phyloP scores from a whole-genome alignment of 1,139 yeast genomes.

The Saccharomyces hybrid region DNA sequence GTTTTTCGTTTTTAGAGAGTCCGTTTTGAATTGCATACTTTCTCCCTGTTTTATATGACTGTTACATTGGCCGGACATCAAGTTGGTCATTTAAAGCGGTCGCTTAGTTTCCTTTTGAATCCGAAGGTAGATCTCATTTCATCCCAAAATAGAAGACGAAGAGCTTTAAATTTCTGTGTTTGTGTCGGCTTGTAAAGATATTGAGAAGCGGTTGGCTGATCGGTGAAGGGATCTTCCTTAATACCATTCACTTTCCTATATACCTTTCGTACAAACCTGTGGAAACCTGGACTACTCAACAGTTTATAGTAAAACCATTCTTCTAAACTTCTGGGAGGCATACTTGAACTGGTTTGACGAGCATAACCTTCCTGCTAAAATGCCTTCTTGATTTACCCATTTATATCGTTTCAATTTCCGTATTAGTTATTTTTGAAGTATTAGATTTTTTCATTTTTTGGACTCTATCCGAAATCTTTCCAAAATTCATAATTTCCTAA shows the following conservation, averaged over 20 bases:
- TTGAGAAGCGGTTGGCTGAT: conserved; percentile 30
- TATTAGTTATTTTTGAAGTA: no score
- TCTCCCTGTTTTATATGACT: not conserved
- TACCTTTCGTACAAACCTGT: conserved; percentile 57
- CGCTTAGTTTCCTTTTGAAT: conserved; percentile 25
- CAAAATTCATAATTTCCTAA: no score
- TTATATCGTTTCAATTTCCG: no score
- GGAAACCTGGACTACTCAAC: conserved; percentile 57
- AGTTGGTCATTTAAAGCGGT: not conserved
- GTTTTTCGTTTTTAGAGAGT: no score
- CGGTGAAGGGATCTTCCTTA: conserved; percentile 29
- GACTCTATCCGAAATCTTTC: no score
- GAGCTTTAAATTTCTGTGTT: conserved; percentile 54
- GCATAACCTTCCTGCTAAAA: conserved; percentile 7
- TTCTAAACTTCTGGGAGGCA: conserved; percentile 39
- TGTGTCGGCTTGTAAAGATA: conserved; percentile 42
- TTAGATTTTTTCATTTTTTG: no score
- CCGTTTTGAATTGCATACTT: no score
- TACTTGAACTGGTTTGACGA: conserved; percentile 1
- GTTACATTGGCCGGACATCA: not conserved
- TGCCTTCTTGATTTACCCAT: not conserved
- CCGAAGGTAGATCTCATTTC: conserved; percentile 54
- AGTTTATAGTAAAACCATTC: conserved; percentile 45
- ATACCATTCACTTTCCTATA: conserved; percentile 64
- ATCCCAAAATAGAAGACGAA: conserved; percentile 51